Evolutionary conservation across 768 basidiomycete genomes (phyloP).

Genomic region (Nevesoporus exiguus): DNA sequence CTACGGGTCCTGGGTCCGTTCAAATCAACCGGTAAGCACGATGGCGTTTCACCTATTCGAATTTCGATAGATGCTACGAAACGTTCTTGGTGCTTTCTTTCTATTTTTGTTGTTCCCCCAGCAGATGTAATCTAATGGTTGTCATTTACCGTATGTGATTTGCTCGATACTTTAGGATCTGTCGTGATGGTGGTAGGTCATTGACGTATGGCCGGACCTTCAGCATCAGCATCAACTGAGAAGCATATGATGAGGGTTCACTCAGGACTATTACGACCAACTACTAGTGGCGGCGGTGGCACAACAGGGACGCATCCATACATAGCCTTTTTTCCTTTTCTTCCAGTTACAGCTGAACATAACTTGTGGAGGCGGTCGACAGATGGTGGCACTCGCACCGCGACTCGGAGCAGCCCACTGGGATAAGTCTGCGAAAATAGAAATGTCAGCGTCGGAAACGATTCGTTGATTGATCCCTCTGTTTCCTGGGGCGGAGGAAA

Average conservation of each 20-base stretch:
- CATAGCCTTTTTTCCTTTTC: background rate
- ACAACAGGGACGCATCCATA: background rate
- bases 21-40: no score
- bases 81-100: background rate
- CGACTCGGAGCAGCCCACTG: background rate
- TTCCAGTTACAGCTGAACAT: background rate
- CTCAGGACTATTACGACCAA: background rate
- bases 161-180: background rate
- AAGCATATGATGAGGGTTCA: background rate
- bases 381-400: background rate
- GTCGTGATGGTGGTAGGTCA: background rate
- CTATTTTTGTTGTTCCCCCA: background rate
- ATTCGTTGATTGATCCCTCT: background rate
- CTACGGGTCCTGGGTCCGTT: background rate
- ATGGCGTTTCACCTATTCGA: background rate
- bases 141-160: background rate
- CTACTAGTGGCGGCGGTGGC: background rate
- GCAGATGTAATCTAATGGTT: background rate
- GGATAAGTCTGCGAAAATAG: slow-evolving; percentile 7
- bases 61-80: background rate
- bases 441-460: background rate
- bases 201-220: background rate
- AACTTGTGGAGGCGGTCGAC: no score
- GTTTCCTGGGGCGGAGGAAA: background rate
- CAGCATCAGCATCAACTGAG: background rate